These are phyloP conservation scores for Hibiscus trionum DNA, from an alignment of 345 rosid species.

Conservation along the genomic window DNA sequence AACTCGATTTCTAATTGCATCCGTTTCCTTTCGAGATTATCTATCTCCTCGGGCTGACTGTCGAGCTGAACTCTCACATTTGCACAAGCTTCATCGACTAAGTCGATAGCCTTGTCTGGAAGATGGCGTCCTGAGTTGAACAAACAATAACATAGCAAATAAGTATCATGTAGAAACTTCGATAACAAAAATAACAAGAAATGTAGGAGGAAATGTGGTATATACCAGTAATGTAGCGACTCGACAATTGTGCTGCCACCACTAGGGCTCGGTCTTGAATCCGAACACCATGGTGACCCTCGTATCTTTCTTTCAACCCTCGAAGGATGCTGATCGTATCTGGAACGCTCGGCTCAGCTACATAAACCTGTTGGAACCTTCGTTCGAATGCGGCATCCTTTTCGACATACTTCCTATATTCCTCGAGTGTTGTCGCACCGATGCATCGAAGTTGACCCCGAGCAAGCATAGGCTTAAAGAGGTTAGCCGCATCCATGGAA, in stretches of 20 bases:
- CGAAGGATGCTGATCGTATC: constrained; percentile 84
- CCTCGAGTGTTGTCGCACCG: constrained; percentile 91
- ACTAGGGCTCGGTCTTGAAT: constrained; percentile 83
- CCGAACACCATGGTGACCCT: constrained; percentile 93
- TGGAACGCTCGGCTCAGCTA: constrained; percentile 84
- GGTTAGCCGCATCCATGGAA: constrained; percentile 96
- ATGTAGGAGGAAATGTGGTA: too few relatives aligned
- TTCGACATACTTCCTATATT: constrained; percentile 90
- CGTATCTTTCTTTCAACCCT: constrained; percentile 88
- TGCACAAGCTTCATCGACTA: constrained; percentile 96
- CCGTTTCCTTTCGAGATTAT: constrained; percentile 75
- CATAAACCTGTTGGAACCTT: constrained; percentile 91
- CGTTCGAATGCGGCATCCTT: constrained; percentile 97
- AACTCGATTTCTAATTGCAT: constrained; percentile 86
- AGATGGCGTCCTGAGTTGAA: constrained; percentile 67
- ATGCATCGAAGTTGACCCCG: constrained; percentile 92
- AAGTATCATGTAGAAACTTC: too few relatives aligned
- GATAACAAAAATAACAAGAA: too few relatives aligned
- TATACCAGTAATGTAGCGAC: constrained; percentile 64
- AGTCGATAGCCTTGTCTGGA: constrained; percentile 92
- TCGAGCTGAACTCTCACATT: constrained; percentile 96
- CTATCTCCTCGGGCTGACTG: constrained; percentile 98
- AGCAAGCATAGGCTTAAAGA: constrained; percentile 94
- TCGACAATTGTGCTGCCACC: constrained; percentile 78
- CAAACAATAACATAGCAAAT: constrained; percentile 17